These are phyloP conservation scores for Imleria badia DNA, from an alignment of 768 basidiomycete genomes.

Conservation along the genomic window DNA sequence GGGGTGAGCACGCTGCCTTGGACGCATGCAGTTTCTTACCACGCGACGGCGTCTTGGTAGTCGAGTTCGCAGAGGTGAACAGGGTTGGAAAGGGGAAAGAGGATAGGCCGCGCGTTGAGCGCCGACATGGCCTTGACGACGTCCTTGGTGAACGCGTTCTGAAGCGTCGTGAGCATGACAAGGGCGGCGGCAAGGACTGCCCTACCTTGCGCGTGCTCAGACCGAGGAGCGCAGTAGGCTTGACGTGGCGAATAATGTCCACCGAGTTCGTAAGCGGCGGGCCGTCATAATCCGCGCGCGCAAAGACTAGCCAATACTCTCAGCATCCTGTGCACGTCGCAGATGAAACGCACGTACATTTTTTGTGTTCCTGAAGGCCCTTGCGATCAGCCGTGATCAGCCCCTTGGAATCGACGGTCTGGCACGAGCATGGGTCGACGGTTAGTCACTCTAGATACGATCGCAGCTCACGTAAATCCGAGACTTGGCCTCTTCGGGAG, in stretches of 20 bases:
- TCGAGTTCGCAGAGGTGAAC: constrained; percentile 59
- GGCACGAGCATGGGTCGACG: not conserved
- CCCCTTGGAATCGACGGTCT: constrained; percentile 79
- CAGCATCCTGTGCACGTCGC: not conserved
- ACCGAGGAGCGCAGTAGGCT: constrained; percentile 76
- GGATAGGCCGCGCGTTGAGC: constrained; percentile 68
- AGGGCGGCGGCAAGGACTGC: not conserved
- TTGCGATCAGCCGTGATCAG: constrained; percentile 69
- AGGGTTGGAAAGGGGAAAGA: constrained; percentile 82
- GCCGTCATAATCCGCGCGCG: constrained; percentile 67
- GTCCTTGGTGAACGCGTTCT: constrained; percentile 61
- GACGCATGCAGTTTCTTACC: constrained; percentile 33
- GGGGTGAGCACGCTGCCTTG: not conserved
- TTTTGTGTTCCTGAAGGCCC: constrained; percentile 72
- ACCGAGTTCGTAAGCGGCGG: constrained; percentile 57
- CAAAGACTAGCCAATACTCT: constrained; percentile 49
- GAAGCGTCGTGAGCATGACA: not conserved
- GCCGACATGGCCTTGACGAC: constrained; percentile 63
- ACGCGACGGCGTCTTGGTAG: constrained; percentile 57
- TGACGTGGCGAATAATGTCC: constrained; percentile 69
- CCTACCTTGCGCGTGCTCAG: constrained; percentile 54
- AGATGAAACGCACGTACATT: constrained; percentile 40
- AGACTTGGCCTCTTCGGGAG: constrained; percentile 62
- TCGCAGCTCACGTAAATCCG: constrained; percentile 60
- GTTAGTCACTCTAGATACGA: not conserved